phyloP scores from a whole-genome alignment of 306 rosid species.

The Vachellia pachyceras region DNA sequence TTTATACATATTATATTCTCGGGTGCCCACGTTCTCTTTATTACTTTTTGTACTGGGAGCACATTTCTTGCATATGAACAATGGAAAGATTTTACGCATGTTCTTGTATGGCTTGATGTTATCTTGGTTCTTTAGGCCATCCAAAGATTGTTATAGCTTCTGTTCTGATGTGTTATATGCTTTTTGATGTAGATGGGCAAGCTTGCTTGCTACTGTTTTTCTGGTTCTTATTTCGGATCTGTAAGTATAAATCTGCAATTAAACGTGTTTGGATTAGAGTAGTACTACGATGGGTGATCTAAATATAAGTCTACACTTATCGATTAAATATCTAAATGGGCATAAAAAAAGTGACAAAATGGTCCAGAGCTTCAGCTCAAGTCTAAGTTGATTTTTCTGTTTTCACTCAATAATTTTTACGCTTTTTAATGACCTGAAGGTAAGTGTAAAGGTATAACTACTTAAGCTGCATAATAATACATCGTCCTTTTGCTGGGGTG shows the following conservation, averaged over 20 bases:
- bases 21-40: slow-evolving; percentile 44
- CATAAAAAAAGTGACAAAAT: not conserved
- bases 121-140: slow-evolving; percentile 36
- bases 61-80: slow-evolving; percentile 50
- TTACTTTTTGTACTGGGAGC: slow-evolving; percentile 48
- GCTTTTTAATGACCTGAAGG: not conserved
- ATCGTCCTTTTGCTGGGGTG: too few relatives aligned
- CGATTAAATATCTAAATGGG: not conserved
- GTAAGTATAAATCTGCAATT: slow-evolving; percentile 9
- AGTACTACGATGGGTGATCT: not conserved
- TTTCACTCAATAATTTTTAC: not conserved
- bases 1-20: not conserved
- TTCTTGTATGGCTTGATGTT: slow-evolving; percentile 53
- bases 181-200: slow-evolving; percentile 39
- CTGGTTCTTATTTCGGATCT: slow-evolving; percentile 36
- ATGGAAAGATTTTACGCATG: slow-evolving; percentile 45
- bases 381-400: not conserved
- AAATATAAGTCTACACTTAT: not conserved
- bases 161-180: slow-evolving; percentile 38
- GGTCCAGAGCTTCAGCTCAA: not conserved
- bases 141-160: slow-evolving; percentile 42
- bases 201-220: slow-evolving; percentile 30
- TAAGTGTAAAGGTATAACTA: not conserved
- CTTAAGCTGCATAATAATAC: not conserved
- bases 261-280: too few relatives aligned